Conservation (phyloP, 2,329 filamentous ascomycete species). For the Ambrosiella xylebori region DNA sequence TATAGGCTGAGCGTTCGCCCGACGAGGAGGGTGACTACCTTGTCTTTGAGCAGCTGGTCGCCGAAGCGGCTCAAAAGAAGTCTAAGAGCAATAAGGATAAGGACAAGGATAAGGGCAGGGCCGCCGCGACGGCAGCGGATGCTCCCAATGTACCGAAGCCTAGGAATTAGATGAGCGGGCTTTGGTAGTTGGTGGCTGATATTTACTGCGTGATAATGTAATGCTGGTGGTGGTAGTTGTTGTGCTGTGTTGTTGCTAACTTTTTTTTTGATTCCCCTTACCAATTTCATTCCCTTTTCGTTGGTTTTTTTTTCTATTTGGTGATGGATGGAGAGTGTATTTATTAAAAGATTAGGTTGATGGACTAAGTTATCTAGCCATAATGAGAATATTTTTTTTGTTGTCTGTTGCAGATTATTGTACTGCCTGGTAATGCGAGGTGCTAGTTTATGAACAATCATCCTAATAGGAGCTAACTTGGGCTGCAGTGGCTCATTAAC, state of each 20-base stretch:
- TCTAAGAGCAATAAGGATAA: constrained; percentile 41
- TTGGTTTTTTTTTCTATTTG: neutral
- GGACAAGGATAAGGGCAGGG: constrained; percentile 25
- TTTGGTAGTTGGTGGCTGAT: neutral
- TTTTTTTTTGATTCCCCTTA: constrained; percentile 8
- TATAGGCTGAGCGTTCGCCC: constrained; percentile 66
- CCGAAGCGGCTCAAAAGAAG: constrained; percentile 90
- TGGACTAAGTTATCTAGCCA: neutral
- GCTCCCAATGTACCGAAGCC: constrained; percentile 16
- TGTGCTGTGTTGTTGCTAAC: constrained; percentile 1
- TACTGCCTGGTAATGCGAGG: no score
- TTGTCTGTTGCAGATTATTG: neutral
- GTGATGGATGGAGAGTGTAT: neutral
- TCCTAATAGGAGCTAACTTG: no score
- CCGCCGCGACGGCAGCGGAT: constrained; percentile 15
- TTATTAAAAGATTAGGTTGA: neutral
- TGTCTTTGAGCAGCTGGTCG: constrained; percentile 95
- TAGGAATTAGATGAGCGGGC: neutral
- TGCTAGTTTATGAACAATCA: no score
- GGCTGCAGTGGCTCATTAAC: no score
- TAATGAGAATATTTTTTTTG: neutral
- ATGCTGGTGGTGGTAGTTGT: neutral
- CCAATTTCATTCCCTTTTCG: neutral
- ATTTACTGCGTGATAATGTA: neutral
- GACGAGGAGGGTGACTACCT: constrained; percentile 98